Evolutionary conservation across 2,329 filamentous ascomycete species (phyloP).

Genomic region (Claviceps sp.): DNA sequence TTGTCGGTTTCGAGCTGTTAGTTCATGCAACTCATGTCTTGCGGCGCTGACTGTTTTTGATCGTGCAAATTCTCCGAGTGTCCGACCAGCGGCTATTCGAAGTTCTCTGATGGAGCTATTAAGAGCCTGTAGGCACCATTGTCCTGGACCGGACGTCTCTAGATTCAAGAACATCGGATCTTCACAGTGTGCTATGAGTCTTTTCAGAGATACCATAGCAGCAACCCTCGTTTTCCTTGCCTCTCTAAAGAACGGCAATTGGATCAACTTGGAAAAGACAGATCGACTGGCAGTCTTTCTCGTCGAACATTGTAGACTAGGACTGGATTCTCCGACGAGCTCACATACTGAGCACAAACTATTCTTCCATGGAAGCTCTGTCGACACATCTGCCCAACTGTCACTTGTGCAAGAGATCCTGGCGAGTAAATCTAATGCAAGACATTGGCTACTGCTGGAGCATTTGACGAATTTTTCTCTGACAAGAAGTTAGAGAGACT

Average conservation of each 20-base stretch:
- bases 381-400: not conserved
- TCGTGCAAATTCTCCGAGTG: conserved; percentile 51
- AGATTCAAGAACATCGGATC: conserved; percentile 50
- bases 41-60: conserved; percentile 9
- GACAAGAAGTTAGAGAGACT: conserved; percentile 10
- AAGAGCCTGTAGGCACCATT: conserved; percentile 71
- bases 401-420: conserved; percentile 25
- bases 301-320: conserved; percentile 2
- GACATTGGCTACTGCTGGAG: conserved; percentile 35
- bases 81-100: conserved; percentile 62
- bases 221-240: conserved; percentile 51
- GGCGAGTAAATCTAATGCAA: conserved; percentile 40
- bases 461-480: conserved; percentile 31
- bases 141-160: conserved; percentile 52
- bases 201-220: conserved; percentile 58
- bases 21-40: conserved; percentile 7
- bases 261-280: conserved; percentile 33
- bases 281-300: conserved; percentile 26
- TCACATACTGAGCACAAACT: conserved; percentile 16
- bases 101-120: conserved; percentile 77
- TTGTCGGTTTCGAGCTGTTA: conserved; percentile 39
- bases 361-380: not conserved
- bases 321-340: not conserved
- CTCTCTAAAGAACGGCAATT: conserved; percentile 31
- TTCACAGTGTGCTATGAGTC: conserved; percentile 53